Base-by-base conservation (phyloP, 2,329 filamentous ascomycete species). In the Hypoxylon sp. region DNA sequence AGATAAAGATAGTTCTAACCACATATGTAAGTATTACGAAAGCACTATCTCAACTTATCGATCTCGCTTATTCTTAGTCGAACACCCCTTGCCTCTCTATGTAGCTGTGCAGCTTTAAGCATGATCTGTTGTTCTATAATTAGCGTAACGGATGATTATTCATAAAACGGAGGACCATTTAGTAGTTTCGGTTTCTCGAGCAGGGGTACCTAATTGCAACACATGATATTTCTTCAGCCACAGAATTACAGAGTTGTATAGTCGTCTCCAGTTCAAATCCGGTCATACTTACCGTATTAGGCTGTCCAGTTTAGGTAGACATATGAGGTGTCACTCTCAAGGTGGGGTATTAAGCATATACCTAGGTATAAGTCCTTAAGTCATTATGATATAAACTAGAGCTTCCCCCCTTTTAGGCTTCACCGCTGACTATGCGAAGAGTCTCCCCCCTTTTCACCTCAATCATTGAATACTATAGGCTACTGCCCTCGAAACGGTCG, bases 101-200 rank as follows among this genome's bases (percentile, higher is more conserved):
- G 31, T 59, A 54, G 54, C 31, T 48, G 37, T 37, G n/a, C 55
- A 53, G 37, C 48, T 48, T 62, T 17, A 47, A 59, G 60, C 27
- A 44, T 60, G 42, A 63, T 63, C 55, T 51, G 42, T 27, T 46
- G 24, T 32, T 61, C 65, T 68, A 68, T 65, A 57, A 68, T 68
- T 68, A 68, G 65, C 58, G 61, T 39, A 58, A 58, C 27, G 51
- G 52, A 13, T 44, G 47, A 44, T 52, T 65, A 62, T 55, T 52
- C 32, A 46, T 56, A 58, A 53, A 35, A 66, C 15, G 31, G 56
- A 31, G 32, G 42, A 39, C 55, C 35, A 64, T 46, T 48, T 42
- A 35, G 35, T 52, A 50, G 50, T 57, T 37, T 58, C 56, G 47
- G 56, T 50, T 56, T 56, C 35, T 50, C 19, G 15, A 62, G 11